Conservation (phyloP, 352 stramenopile species). For the Phytopythium cucurbitacearum region DNA sequence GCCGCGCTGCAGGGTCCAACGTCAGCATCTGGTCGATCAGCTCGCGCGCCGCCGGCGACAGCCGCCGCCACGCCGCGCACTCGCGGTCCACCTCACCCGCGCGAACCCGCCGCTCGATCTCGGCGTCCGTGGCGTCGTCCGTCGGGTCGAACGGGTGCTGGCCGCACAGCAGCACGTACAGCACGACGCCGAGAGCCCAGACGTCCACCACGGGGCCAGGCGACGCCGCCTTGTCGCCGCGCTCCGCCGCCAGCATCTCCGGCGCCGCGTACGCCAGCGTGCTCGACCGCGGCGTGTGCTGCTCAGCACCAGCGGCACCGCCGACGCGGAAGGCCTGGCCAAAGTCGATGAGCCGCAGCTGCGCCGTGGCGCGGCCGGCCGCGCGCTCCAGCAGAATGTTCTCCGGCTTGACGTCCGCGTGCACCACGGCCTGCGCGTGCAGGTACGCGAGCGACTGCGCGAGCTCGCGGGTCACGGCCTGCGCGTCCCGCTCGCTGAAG, state of each 20-base stretch:
- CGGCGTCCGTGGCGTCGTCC: constrained; percentile 37
- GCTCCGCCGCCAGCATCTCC: constrained; percentile 1
- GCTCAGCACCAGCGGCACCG: background rate
- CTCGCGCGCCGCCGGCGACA: constrained; percentile 36
- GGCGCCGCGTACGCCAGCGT: constrained; percentile 7
- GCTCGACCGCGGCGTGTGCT: background rate
- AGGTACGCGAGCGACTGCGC: constrained; percentile 32
- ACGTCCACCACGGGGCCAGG: constrained; percentile 46
- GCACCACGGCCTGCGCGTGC: constrained; percentile 39
- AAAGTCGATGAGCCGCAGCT: constrained; percentile 75
- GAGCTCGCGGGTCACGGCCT: constrained; percentile 31
- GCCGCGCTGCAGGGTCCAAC: constrained; percentile 31
- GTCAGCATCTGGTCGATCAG: constrained; percentile 41
- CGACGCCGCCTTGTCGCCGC: constrained; percentile 7
- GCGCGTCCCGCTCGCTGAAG: constrained; percentile 30
- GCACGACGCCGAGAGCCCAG: constrained; percentile 51
- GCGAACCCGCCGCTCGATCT: constrained; percentile 34
- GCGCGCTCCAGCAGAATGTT: constrained; percentile 39
- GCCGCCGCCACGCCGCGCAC: constrained; percentile 23
- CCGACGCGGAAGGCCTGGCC: constrained; percentile 58
- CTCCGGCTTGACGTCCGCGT: constrained; percentile 54
- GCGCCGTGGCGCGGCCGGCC: background rate
- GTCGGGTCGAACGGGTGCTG: constrained; percentile 52
- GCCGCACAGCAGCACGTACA: constrained; percentile 51
- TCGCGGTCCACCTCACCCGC: constrained; percentile 31